Conservation (phyloP, 2,329 filamentous ascomycete species). For the Aphanocladium album region DNA sequence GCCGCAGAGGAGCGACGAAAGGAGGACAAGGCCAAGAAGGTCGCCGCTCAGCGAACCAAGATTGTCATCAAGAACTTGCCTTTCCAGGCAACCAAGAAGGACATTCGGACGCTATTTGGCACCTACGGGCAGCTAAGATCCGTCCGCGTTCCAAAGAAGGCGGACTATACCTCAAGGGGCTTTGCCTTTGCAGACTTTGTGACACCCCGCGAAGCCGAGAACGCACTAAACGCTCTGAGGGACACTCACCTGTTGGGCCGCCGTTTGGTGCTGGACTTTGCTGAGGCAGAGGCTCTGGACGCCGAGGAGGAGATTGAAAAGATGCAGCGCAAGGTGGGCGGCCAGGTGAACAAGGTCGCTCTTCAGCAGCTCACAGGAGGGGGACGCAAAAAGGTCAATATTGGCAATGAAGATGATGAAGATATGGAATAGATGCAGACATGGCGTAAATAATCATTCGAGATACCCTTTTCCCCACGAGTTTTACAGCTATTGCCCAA, state of each 20-base stretch:
- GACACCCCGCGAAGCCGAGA: slow-evolving; percentile 81
- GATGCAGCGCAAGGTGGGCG: slow-evolving; percentile 93
- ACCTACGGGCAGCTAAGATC: slow-evolving; percentile 89
- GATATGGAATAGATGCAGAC: slow-evolving; percentile 37
- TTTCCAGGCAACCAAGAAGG: slow-evolving; percentile 91
- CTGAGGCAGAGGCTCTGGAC: slow-evolving; percentile 80
- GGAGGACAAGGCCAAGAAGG: slow-evolving; percentile 78
- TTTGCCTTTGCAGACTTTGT: slow-evolving; percentile 98
- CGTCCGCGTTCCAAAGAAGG: slow-evolving; percentile 91
- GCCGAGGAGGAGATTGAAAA: slow-evolving; percentile 93
- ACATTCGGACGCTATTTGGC: slow-evolving; percentile 78
- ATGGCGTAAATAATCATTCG: slow-evolving; percentile 14
- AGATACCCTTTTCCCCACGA: slow-evolving; percentile 7
- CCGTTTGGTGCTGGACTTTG: slow-evolving; percentile 85
- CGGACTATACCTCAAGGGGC: slow-evolving; percentile 80
- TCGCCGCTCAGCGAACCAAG: slow-evolving; percentile 74
- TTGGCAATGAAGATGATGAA: slow-evolving; percentile 66
- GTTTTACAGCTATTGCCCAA: not conserved
- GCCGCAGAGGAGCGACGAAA: slow-evolving; percentile 80
- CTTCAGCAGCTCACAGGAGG: slow-evolving; percentile 80
- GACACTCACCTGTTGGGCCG: slow-evolving; percentile 92
- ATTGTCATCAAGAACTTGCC: slow-evolving; percentile 97
- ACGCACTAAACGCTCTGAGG: slow-evolving; percentile 83
- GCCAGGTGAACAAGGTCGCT: slow-evolving; percentile 85
- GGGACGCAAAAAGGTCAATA: slow-evolving; percentile 83